These are phyloP conservation scores for Astragalus membranaceus DNA, from an alignment of 306 rosid species.

Conservation along the genomic window DNA sequence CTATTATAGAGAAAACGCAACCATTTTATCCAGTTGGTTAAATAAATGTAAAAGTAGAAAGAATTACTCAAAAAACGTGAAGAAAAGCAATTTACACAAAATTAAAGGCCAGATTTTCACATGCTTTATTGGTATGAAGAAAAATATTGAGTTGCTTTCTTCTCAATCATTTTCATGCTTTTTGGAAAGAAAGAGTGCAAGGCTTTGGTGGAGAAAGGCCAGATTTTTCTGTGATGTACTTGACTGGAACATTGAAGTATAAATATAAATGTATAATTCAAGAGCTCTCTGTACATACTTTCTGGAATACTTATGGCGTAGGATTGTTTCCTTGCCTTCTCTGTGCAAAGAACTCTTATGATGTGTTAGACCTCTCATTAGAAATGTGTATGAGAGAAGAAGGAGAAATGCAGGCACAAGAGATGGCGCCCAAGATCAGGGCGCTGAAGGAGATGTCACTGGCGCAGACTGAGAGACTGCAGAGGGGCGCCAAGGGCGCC, in stretches of 20 bases:
- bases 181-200: not conserved
- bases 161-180: not conserved
- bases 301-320: not conserved
- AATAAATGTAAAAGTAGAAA: not conserved
- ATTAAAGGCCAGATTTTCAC: not conserved
- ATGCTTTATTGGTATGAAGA: not conserved
- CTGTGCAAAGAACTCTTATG: not conserved
- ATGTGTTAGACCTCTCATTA: too few species aligned
- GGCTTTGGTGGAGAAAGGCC: not conserved
- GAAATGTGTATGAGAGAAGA: too few species aligned
- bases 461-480: too few species aligned
- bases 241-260: not conserved
- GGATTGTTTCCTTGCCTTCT: not conserved
- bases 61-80: not conserved
- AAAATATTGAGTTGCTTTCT: not conserved
- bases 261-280: not conserved
- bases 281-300: not conserved
- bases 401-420: too few species aligned
- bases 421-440: too few species aligned
- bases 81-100: not conserved
- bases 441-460: too few species aligned
- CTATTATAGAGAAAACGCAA: not conserved
- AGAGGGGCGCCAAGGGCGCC: too few species aligned
- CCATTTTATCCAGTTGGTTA: not conserved
- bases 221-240: not conserved